phyloP scores from a whole-genome alignment of 129 eudicot species.

The Pseudognaphalium luteoalbum region DNA sequence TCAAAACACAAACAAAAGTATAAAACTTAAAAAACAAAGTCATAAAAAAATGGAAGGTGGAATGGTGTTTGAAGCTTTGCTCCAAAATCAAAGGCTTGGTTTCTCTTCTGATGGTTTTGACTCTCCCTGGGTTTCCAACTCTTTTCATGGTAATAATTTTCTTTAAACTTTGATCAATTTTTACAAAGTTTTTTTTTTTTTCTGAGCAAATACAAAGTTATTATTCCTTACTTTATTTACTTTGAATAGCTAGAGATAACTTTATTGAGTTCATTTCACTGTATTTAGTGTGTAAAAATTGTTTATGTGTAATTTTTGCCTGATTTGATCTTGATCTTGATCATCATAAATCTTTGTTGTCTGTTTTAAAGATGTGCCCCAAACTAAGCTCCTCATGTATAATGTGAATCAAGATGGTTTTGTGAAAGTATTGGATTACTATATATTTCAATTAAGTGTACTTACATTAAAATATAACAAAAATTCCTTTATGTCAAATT shows the following conservation, averaged over 20 bases:
- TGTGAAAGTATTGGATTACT: neutral
- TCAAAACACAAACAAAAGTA: neutral
- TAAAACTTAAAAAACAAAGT: neutral
- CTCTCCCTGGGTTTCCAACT: conserved; percentile 60
- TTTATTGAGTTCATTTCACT: neutral
- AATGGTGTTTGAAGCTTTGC: conserved; percentile 50
- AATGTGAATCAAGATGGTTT: conserved; percentile 3
- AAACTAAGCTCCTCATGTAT: neutral
- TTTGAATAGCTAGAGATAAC: too few relatives aligned
- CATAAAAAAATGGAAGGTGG: conserved; percentile 50
- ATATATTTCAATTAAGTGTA: neutral
- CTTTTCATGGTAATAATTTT: conserved; percentile 58
- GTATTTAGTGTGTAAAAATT: neutral
- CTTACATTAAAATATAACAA: neutral
- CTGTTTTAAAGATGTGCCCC: neutral
- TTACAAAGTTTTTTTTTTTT: too few relatives aligned
- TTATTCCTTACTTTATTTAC: neutral
- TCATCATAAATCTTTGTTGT: neutral
- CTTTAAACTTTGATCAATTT: neutral
- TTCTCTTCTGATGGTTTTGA: conserved; percentile 53
- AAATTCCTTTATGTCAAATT: neutral
- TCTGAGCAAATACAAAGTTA: too few relatives aligned
- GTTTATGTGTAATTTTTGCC: neutral
- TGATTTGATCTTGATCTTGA: neutral
- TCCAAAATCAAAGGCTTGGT: conserved; percentile 45